Base-by-base conservation (phyloP, 2,329 filamentous ascomycete genomes). In the Stagonosporopsis tanaceti region DNA sequence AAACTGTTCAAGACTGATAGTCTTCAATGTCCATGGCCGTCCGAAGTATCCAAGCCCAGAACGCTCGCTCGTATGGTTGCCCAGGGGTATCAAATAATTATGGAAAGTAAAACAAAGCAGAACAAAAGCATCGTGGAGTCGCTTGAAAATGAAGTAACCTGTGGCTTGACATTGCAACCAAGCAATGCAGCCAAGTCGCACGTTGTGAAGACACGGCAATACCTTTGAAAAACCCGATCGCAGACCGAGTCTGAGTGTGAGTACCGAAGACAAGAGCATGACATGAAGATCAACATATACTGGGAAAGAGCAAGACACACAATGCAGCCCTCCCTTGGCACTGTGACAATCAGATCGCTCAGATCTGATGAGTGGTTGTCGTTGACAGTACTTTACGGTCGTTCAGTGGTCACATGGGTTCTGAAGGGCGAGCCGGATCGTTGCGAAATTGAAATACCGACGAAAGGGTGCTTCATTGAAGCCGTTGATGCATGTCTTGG, bases 401-500 rank as follows among this genome's bases (percentile, higher is more conserved):
- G 15, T 38, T 22, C 57, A 37, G 28, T 58, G 30, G 38, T 58
- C 56, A 38, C 60, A 53, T 25, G 57, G 59, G 53, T 60, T 27
- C 20, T 52, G 55, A 46, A 44, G 34, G 32, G 40, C 50, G 42
- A 54, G 57, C 59, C 60, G 44, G 59, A 60, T 62, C 55, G 59
- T 61, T 53, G 64, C 60, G 61, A 53, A 47, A 32, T 50, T 52
- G 28, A 17, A 37, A 34, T 39, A 24, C 24, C 47, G 35, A 37
- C 38, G 25, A 28, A 46, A 14, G n/a, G n/a, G 30, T 52, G 47
- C 30, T 44, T 44, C 37, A 17, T 28, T 42, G 32, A 30, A 39
- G 20, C 32, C 38, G 41, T 52, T 32, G 35, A 46, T 27, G 22
- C 42, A 47, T 20, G 27, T 47, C 24, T 17, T 34, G 28, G 47